These are phyloP conservation scores for Heteromeles arbutifolia DNA, from an alignment of 306 rosid genomes.

Conservation along the genomic window DNA sequence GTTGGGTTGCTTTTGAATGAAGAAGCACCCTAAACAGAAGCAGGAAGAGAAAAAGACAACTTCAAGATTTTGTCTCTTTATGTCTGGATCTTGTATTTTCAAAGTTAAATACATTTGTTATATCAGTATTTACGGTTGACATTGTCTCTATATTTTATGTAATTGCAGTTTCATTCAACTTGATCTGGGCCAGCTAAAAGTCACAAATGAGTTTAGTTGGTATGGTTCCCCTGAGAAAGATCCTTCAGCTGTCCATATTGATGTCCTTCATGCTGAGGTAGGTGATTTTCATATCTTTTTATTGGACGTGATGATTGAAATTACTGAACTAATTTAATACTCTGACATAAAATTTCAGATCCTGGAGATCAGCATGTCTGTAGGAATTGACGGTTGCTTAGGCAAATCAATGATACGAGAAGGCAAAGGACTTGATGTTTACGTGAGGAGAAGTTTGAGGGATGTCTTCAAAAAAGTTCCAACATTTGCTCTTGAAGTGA, in stretches of 20 bases:
- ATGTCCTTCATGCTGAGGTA: conserved; percentile 91
- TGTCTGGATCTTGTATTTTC: conserved; percentile 4
- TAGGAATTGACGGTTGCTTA: conserved; percentile 67
- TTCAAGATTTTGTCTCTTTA: conserved; percentile 1
- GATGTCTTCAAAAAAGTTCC: conserved; percentile 95
- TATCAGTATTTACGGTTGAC: neutral
- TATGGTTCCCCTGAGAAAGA: conserved; percentile 77
- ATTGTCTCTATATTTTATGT: neutral
- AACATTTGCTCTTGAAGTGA: conserved; percentile 81
- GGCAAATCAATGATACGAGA: conserved; percentile 92
- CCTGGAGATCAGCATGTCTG: conserved; percentile 85
- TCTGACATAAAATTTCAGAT: conserved; percentile 46
- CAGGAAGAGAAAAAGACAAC: no score
- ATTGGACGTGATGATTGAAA: neutral
- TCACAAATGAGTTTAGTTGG: conserved; percentile 85
- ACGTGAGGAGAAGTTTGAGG: conserved; percentile 90
- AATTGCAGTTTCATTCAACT: conserved; percentile 90
- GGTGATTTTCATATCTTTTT: conserved; percentile 7
- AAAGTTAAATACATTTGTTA: neutral
- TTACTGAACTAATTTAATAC: conserved; percentile 22
- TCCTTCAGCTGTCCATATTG: conserved; percentile 88
- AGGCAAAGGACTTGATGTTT: conserved; percentile 81
- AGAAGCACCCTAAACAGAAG: neutral
- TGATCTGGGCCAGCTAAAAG: conserved; percentile 79
- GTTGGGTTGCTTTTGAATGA: neutral